Percentiles rank a stretch among this genome's conserved stretches.
These are phyloP conservation scores for Fremontodendron californicum DNA, from an alignment of 345 rosid genomes.

Conservation along the genomic window DNA sequence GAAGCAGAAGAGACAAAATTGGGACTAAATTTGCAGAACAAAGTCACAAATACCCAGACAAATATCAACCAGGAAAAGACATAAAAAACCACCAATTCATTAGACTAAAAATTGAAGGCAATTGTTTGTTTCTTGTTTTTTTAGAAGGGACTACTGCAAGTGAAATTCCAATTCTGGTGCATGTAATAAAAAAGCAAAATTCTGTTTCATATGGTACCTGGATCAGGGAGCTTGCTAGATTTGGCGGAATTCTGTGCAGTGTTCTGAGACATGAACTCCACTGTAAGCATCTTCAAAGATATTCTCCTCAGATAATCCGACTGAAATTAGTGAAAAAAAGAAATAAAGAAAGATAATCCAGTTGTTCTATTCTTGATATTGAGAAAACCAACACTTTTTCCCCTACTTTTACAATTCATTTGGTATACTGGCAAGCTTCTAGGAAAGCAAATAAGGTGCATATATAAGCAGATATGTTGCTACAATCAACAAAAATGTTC, in stretches of 20 bases:
- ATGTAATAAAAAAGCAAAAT: neutral
- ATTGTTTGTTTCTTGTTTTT: no score
- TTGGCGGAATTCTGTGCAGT: conserved; percentile 40
- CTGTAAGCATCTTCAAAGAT: conserved; percentile 69
- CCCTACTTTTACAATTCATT: no score
- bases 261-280: conserved; percentile 73
- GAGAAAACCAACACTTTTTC: no score
- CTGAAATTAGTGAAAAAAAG: conserved; percentile 37
- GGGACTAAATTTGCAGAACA: neutral
- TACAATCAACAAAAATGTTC: no score
- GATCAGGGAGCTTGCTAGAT: conserved; percentile 47
- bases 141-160: neutral
- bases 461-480: neutral
- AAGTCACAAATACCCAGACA: no score
- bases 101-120: neutral
- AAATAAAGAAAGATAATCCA: no score
- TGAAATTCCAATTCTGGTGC: neutral
- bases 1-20: neutral
- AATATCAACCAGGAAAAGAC: no score
- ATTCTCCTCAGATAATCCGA: conserved; percentile 55
- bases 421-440: no score
- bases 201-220: conserved; percentile 33
- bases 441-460: neutral
- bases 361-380: no score
- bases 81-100: no score